These are phyloP conservation scores for Paratinospora sagittata DNA, from an alignment of 164 flowering plant species.

Conservation along the genomic window DNA sequence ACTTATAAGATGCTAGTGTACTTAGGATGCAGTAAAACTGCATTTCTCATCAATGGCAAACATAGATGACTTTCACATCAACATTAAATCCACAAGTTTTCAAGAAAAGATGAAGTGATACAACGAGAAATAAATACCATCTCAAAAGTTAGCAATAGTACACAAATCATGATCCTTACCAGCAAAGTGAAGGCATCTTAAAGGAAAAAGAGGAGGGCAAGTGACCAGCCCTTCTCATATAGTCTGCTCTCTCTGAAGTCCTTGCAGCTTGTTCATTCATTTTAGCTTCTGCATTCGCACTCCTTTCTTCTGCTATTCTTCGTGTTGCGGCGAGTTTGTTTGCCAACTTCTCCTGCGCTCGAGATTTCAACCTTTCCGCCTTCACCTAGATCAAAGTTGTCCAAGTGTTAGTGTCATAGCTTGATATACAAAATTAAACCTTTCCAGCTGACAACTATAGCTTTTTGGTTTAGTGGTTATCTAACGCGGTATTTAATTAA, in stretches of 20 bases:
- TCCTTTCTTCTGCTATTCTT: constrained; percentile 86
- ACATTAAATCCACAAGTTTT: neutral
- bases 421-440: neutral
- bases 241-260: constrained; percentile 84
- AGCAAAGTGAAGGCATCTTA: constrained; percentile 76
- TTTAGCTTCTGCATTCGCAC: constrained; percentile 80
- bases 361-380: constrained; percentile 80
- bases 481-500: too few species aligned
- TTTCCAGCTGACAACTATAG: neutral
- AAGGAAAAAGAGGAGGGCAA: constrained; percentile 73
- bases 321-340: constrained; percentile 70
- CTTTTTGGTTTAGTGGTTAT: neutral
- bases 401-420: neutral
- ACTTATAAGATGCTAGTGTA: too few species aligned
- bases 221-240: constrained; percentile 83
- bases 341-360: constrained; percentile 69
- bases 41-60: constrained; percentile 1
- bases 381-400: constrained; percentile 40
- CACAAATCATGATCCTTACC: constrained; percentile 46
- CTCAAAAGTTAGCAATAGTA: constrained; percentile 4
- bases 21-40: neutral
- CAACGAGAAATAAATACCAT: constrained; percentile 10
- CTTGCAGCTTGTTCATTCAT: constrained; percentile 66
- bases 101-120: constrained; percentile 1
- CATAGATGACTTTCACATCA: neutral